Percentiles rank a stretch among this genome's conserved stretches.
Conservation (phyloP, 805 yeast genomes). For the Hanseniaspora nectarophila region DNA sequence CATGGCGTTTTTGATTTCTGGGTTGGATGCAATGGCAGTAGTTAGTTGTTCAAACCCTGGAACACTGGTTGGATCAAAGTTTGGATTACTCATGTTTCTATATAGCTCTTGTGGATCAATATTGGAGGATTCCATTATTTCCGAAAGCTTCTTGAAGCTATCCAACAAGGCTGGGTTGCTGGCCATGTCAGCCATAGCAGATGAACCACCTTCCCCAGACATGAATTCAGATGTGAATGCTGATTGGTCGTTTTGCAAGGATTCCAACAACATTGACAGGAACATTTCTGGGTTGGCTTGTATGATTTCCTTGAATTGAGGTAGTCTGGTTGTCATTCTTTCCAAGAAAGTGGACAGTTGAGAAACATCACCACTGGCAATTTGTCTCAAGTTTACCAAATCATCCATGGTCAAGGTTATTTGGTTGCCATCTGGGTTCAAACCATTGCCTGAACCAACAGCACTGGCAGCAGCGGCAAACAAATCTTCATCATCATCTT, state of each 20-base stretch:
- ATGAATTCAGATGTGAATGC: conserved; percentile 29
- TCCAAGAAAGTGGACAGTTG: conserved; percentile 73
- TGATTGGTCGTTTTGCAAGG: conserved; percentile 41
- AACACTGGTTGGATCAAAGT: conserved; percentile 8
- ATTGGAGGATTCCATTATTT: not conserved
- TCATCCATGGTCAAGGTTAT: conserved; percentile 37
- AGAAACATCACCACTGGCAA: conserved; percentile 77
- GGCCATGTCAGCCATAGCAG: not conserved
- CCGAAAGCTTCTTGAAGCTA: not conserved
- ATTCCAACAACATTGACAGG: conserved; percentile 57
- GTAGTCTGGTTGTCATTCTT: conserved; percentile 68
- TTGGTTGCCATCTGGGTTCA: conserved; percentile 23
- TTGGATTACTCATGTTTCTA: not conserved
- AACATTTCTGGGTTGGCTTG: conserved; percentile 85
- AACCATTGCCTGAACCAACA: conserved; percentile 20
- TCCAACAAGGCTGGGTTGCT: not conserved
- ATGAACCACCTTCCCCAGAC: not conserved
- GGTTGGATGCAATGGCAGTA: conserved; percentile 5
- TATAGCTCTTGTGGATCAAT: not conserved
- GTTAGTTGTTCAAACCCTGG: conserved; percentile 9
- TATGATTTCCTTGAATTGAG: conserved; percentile 70
- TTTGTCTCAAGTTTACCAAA: conserved; percentile 54
- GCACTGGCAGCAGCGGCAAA: conserved; percentile 30
- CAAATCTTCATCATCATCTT: conserved; percentile 31
- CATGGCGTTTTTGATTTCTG: conserved; percentile 2